Evolutionary conservation across 2,329 filamentous ascomycete genomes (phyloP).

Genomic region (Rutstroemia sydowiana): DNA sequence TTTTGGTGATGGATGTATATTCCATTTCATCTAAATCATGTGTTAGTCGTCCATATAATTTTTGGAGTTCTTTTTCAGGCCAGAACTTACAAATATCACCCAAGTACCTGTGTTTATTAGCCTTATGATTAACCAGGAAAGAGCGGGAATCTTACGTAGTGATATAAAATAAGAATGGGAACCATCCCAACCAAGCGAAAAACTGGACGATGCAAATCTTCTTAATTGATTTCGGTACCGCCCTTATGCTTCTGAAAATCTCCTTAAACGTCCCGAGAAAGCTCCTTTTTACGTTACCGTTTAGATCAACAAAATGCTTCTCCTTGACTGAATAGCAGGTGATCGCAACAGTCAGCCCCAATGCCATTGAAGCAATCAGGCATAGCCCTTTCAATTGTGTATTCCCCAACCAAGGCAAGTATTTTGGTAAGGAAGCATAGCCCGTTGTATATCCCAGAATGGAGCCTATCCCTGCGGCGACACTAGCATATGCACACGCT

Average conservation of each 20-base stretch:
- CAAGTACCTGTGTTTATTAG: conserved; percentile 7
- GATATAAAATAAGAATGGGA: conserved; percentile 31
- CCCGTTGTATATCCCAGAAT: conserved; percentile 28
- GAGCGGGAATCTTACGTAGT: conserved; percentile 20
- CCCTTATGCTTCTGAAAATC: conserved; percentile 4
- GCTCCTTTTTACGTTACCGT: neutral
- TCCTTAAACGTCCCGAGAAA: neutral
- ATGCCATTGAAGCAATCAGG: conserved; percentile 15
- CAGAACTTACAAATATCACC: conserved; percentile 7
- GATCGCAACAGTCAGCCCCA: conserved; percentile 11
- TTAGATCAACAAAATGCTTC: conserved; percentile 4
- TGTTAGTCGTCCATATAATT: neutral
- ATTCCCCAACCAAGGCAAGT: conserved; percentile 12
- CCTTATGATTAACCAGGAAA: neutral
- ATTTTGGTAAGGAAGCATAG: conserved; percentile 16
- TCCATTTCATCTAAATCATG: neutral
- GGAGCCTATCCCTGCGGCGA: conserved; percentile 27
- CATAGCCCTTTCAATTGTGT: conserved; percentile 23
- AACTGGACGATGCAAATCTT: conserved; percentile 26
- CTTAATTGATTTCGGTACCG: conserved; percentile 6
- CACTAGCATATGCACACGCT: conserved; percentile 28
- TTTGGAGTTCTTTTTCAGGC: neutral
- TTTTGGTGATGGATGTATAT: conserved; percentile 4
- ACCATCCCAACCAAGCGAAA: conserved; percentile 31
- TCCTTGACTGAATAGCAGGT: conserved; percentile 11